Conservation (phyloP, 768 basidiomycete species). For the Tylopilus vinaceipallidus region DNA sequence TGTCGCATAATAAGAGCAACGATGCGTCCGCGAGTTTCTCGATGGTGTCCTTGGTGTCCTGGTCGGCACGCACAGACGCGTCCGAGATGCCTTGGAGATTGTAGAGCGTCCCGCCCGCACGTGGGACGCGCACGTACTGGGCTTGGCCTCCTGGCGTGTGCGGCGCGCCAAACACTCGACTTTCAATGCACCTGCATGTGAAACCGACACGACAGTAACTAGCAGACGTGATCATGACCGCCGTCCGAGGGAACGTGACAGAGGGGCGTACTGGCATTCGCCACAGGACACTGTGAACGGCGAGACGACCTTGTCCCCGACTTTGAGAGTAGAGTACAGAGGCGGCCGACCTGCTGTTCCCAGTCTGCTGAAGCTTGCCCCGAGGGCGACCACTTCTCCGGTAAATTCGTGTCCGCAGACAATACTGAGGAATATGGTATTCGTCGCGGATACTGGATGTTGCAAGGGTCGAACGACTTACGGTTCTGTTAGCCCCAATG, state of each 20-base stretch:
- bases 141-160: constrained; percentile 72
- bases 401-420: constrained; percentile 78
- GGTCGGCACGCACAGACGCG: constrained; percentile 15
- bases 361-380: constrained; percentile 52
- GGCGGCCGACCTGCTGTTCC: constrained; percentile 48
- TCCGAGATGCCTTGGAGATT: constrained; percentile 50
- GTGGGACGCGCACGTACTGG: constrained; percentile 76
- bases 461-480: constrained; percentile 34
- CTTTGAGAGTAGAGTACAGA: constrained; percentile 59
- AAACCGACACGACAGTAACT: constrained; percentile 75
- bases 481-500: constrained; percentile 51
- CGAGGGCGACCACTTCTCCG: constrained; percentile 68
- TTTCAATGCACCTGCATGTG: constrained; percentile 63
- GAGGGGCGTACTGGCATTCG: constrained; percentile 70
- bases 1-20: constrained; percentile 71
- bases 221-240: background rate
- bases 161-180: constrained; percentile 65
- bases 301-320: constrained; percentile 77
- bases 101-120: constrained; percentile 76
- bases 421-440: constrained; percentile 39
- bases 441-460: background rate
- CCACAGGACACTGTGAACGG: constrained; percentile 82
- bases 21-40: constrained; percentile 57
- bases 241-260: background rate
- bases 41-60: constrained; percentile 36